Percentiles rank a stretch among this genome's conserved stretches.
Evolutionary conservation across 2,329 filamentous ascomycete genomes (phyloP).

Genomic region (Colletotrichum cereale): DNA sequence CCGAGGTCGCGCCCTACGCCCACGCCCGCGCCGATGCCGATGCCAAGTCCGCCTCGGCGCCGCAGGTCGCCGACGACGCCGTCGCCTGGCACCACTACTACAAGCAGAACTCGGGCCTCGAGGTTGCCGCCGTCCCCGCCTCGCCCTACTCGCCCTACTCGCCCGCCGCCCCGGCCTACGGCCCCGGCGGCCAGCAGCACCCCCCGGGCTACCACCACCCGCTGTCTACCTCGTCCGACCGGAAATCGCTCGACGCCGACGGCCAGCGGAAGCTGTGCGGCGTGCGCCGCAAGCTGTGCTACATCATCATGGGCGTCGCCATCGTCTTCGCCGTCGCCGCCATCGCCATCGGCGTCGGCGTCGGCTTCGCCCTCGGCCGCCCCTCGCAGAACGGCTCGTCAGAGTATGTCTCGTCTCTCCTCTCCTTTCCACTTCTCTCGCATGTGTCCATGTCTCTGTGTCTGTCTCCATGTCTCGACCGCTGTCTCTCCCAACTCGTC

Average conservation of each 20-base stretch:
- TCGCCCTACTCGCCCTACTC: background rate
- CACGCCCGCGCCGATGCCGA: conserved; percentile 15
- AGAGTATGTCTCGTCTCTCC: conserved; percentile 1
- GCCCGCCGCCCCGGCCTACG: background rate
- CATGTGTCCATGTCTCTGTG: background rate
- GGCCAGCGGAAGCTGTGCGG: conserved; percentile 40
- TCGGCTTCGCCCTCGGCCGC: conserved; percentile 42
- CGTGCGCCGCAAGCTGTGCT: conserved; percentile 42
- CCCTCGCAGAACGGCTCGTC: conserved; percentile 1
- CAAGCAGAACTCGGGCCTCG: conserved; percentile 26
- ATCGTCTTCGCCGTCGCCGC: conserved; percentile 41
- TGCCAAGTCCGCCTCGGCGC: conserved; percentile 20
- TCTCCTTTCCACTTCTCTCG: too few relatives aligned
- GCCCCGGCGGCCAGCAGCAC: conserved; percentile 14
- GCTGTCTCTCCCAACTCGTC: background rate
- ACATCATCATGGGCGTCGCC: conserved; percentile 42
- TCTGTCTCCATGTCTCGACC: too few relatives aligned
- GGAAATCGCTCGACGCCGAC: conserved; percentile 15
- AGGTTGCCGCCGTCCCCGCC: conserved; percentile 1
- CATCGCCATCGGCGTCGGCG: conserved; percentile 44
- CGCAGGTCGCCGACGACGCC: conserved; percentile 26
- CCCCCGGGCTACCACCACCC: conserved; percentile 25
- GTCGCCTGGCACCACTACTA: conserved; percentile 20
- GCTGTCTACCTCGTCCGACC: background rate
- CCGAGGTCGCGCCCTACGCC: conserved; percentile 22